phyloP scores from a whole-genome alignment of 2,329 filamentous ascomycete species.

The Alternaria sp. region DNA sequence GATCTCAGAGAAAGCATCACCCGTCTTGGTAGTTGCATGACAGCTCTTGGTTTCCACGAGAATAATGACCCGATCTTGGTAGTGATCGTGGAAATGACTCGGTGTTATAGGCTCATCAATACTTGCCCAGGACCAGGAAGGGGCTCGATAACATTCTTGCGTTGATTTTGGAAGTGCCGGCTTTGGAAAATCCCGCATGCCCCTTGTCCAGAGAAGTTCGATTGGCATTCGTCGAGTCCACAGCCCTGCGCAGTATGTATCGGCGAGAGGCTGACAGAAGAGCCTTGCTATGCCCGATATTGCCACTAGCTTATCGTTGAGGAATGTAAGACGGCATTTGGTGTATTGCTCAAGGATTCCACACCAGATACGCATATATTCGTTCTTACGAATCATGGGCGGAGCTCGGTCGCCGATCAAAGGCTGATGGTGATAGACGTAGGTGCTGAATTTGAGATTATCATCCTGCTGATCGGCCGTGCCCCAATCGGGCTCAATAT shows the following conservation, averaged over 20 bases:
- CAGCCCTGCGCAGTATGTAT: background rate
- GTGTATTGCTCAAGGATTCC: background rate
- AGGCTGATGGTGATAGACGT: background rate
- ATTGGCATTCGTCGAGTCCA: background rate
- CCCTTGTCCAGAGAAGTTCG: no score
- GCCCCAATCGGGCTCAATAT: fast-evolving
- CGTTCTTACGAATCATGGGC: fast-evolving
- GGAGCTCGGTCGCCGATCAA: background rate
- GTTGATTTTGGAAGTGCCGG: background rate
- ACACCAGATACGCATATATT: background rate
- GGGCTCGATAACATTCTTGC: background rate
- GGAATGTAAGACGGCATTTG: background rate
- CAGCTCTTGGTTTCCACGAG: background rate
- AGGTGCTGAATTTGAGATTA: background rate
- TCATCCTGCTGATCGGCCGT: no score
- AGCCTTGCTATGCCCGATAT: background rate
- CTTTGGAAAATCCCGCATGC: no score
- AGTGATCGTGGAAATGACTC: no score
- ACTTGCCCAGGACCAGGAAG: slow-evolving; percentile 2
- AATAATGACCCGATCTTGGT: background rate
- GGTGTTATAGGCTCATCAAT: fast-evolving
- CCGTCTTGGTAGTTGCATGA: background rate
- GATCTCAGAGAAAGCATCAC: background rate
- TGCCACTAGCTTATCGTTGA: background rate
- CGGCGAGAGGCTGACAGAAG: background rate